Evolutionary conservation across 139 green algal species (phyloP), one percentile per base, ranked within the genome.

Genomic region (Nannochloris sp.): DNA sequence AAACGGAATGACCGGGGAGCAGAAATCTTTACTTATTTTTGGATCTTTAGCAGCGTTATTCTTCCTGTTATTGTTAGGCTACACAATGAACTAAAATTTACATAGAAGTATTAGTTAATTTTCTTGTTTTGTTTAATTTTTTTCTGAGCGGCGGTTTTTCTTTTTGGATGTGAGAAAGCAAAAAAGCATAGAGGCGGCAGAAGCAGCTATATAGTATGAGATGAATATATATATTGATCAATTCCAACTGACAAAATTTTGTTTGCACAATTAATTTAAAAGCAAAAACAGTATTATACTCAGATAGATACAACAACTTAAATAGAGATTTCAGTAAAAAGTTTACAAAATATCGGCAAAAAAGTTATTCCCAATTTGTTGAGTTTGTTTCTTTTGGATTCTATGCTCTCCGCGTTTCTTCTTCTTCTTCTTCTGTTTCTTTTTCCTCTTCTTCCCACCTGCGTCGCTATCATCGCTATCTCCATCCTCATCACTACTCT

Each of bases 11-110:
- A 97, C 91, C 8, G 83, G 67, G 6, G 78, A 71, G 6, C 90
- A 98, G 66, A 98, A 98, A 81, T 71, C 38, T 14, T 27, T 89
- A 23, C 74, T 98, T 6, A 98, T 98, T 61, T 98, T 89, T 42
- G 92, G 92, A 1, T 73, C 74, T 4, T 78, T 98, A 1, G 64
- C 72, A 3, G 3, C 87, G 10, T 92, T 92, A 62, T 93, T 98
- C 71, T 10, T 71, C 3, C 81, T 97, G 1, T 97, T 98, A 78
- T 62, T 98, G 5, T 45, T 60, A 1, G 92, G 92, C 3, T 96
- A 97, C 54, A 80, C 81, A 8, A 51, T 97, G 12, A 65, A 94
- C 19, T 95, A 15, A 66, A 15, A 23, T 6, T 45, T 19, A n/a
- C n/a, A n/a, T n/a, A n/a, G n/a, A n/a, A n/a, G n/a, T n/a, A n/a